Percentiles rank a stretch among this genome's conserved stretches.
Conservation (phyloP, 2,329 filamentous ascomycete species). For the Blastomyces silverae region DNA sequence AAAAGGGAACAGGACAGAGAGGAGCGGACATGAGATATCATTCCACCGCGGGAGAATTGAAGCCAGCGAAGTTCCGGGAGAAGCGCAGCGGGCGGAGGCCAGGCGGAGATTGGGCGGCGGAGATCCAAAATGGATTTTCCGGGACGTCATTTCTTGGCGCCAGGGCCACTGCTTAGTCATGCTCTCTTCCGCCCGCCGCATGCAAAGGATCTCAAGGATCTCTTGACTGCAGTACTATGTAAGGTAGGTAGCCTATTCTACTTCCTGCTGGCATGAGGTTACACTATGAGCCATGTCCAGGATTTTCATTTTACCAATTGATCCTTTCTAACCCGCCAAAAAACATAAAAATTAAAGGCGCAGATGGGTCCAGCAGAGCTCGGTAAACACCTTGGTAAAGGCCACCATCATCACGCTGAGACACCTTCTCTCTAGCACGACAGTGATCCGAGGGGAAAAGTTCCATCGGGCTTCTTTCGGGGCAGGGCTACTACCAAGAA, state of each 20-base stretch:
- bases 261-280: background rate
- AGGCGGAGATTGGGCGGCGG: background rate
- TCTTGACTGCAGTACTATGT: too few relatives aligned
- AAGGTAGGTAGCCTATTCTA: background rate
- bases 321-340: background rate
- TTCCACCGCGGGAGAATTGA: background rate
- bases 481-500: background rate
- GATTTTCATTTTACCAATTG: background rate
- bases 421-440: background rate
- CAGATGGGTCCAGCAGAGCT: too few relatives aligned
- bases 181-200: too few relatives aligned
- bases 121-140: background rate
- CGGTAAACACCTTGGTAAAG: too few relatives aligned
- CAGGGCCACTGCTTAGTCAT: background rate
- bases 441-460: background rate
- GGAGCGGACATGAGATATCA: background rate
- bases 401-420: too few relatives aligned
- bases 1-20: background rate
- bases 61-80: background rate
- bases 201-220: too few relatives aligned
- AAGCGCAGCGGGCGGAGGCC: background rate
- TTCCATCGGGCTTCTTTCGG: background rate
- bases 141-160: constrained; percentile 11
- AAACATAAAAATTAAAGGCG: too few relatives aligned
- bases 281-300: background rate